A percentile compares a stretch with the other conserved stretches of the same genome.
These are phyloP conservation scores for Catharanthus roseus DNA, from an alignment of 257 asterid genomes.

Conservation along the genomic window DNA sequence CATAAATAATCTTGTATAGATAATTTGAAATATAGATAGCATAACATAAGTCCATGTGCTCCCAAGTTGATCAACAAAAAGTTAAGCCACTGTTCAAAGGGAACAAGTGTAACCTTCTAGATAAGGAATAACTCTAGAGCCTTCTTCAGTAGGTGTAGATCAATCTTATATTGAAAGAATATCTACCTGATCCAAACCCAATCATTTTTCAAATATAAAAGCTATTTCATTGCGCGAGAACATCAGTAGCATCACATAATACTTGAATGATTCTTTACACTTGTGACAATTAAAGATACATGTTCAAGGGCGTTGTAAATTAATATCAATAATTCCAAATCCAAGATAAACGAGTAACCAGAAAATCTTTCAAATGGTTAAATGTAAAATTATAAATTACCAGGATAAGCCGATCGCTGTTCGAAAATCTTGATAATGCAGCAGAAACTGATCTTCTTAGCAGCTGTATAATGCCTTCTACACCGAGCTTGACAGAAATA, in stretches of 20 bases:
- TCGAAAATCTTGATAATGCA: conserved; percentile 76
- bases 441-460: conserved; percentile 80
- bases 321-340: not conserved
- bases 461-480: conserved; percentile 84
- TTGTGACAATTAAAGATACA: no score
- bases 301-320: not conserved
- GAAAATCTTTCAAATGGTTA: not conserved
- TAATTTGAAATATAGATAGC: not conserved
- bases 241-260: not conserved
- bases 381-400: conserved; percentile 37
- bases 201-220: not conserved
- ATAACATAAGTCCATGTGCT: not conserved
- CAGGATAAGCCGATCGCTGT: conserved; percentile 77
- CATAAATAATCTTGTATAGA: not conserved
- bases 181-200: not conserved
- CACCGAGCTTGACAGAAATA: conserved; percentile 87
- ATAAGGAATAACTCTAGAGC: not conserved
- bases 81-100: not conserved
- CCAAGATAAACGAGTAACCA: conserved; percentile 1
- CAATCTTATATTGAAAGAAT: not conserved
- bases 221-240: not conserved
- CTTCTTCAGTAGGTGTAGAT: not conserved
- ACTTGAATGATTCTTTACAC: not conserved
- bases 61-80: not conserved
- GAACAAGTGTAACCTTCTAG: not conserved